These are phyloP conservation scores for Collybiopsis confluens DNA, from an alignment of 768 basidiomycete genomes.

Conservation along the genomic window DNA sequence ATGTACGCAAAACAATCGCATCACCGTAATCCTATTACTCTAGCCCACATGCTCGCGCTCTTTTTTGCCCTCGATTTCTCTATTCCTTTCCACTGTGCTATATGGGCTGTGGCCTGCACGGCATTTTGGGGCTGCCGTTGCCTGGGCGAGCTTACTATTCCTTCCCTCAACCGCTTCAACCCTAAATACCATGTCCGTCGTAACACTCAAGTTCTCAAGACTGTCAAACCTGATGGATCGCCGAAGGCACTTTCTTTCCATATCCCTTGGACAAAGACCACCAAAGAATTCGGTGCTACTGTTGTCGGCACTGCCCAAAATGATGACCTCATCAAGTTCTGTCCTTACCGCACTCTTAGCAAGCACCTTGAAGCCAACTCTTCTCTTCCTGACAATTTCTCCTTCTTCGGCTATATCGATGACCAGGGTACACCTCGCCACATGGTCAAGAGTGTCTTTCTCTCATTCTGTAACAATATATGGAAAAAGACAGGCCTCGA, in stretches of 20 bases:
- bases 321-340: not conserved
- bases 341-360: not conserved
- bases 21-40: not conserved
- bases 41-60: not conserved
- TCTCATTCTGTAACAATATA: not conserved
- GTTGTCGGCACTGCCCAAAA: not conserved
- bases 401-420: not conserved
- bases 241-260: not conserved
- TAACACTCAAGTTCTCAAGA: not conserved
- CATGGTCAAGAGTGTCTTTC: too few relatives aligned
- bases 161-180: not conserved
- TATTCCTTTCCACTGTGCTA: not conserved
- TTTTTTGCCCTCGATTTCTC: not conserved
- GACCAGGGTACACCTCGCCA: not conserved
- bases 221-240: not conserved
- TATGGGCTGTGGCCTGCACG: too few relatives aligned
- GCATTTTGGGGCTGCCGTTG: not conserved
- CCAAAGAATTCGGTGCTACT: not conserved
- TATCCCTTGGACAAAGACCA: not conserved
- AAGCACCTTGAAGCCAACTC: not conserved
- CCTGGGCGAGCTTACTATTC: not conserved
- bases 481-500: not conserved
- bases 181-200: not conserved
- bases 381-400: not conserved
- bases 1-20: too few relatives aligned